A percentile compares a stretch with the other conserved stretches of the same genome.
These are phyloP conservation scores for Glomus cerebriforme DNA, from an alignment of 192 early-diverging fungal genomes.

Conservation along the genomic window DNA sequence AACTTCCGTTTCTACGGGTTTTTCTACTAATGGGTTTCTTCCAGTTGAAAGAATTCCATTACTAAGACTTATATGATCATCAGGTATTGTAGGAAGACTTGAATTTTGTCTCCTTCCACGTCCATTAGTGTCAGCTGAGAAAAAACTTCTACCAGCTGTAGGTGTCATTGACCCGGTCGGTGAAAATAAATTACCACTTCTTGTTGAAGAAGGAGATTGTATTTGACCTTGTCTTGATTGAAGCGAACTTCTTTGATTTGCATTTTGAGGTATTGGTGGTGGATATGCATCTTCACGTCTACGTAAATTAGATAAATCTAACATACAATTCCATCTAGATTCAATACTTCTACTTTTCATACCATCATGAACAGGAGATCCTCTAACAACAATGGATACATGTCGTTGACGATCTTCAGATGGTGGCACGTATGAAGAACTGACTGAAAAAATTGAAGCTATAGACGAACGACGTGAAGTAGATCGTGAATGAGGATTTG, in stretches of 20 bases:
- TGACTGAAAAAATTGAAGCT: constrained; percentile 20
- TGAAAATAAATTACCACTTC: constrained; percentile 14
- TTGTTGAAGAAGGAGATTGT: background rate
- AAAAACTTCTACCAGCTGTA: constrained; percentile 12
- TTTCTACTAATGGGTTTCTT: constrained; percentile 22
- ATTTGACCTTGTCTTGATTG: background rate
- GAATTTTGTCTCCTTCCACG: constrained; percentile 26
- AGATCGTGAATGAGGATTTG: background rate
- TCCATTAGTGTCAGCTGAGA: constrained; percentile 18
- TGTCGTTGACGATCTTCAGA: constrained; percentile 43
- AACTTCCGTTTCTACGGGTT: constrained; percentile 47
- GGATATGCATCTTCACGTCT: constrained; percentile 35
- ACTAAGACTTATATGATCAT: constrained; percentile 27
- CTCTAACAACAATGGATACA: constrained; percentile 56
- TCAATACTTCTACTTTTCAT: constrained; percentile 48
- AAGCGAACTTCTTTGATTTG: constrained; percentile 19
- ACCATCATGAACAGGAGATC: constrained; percentile 52
- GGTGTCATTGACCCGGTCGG: constrained; percentile 31
- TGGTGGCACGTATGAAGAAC: background rate
- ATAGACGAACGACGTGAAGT: constrained; percentile 24
- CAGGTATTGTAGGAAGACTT: constrained; percentile 36
- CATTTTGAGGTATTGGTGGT: background rate
- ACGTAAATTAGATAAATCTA: constrained; percentile 54
- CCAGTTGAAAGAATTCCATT: constrained; percentile 32
- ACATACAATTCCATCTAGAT: constrained; percentile 61